A percentile compares a stretch with the other conserved stretches of the same genome.
Evolutionary conservation across 441 rosid genomes (phyloP).

Genomic region (Viola pubescens): DNA sequence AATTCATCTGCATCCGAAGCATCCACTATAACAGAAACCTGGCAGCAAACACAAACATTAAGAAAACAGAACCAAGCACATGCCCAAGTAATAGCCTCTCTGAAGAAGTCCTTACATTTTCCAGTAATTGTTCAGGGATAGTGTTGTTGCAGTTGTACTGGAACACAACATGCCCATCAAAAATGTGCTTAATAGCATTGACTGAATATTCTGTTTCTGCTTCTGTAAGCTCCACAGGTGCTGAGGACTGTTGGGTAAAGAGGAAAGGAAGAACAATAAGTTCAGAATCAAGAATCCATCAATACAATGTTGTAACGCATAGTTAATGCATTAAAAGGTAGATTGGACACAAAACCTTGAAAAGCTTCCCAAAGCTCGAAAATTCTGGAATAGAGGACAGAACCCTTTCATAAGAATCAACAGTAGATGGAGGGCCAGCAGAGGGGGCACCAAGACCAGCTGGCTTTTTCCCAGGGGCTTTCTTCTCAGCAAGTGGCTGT

Average conservation of each 20-base stretch:
- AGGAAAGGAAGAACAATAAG: neutral
- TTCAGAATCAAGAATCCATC: neutral
- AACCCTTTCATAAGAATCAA: constrained; percentile 69
- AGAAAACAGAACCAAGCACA: constrained; percentile 4
- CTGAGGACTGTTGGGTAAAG: constrained; percentile 50
- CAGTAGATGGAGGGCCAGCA: constrained; percentile 52
- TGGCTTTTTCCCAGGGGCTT: constrained; percentile 87
- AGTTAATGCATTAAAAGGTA: constrained; percentile 3
- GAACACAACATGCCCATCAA: constrained; percentile 74
- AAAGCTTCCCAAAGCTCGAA: constrained; percentile 67
- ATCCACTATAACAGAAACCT: constrained; percentile 85
- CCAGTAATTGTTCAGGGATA: constrained; percentile 85
- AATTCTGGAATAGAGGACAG: constrained; percentile 82
- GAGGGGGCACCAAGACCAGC: constrained; percentile 72
- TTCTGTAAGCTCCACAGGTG: constrained; percentile 94
- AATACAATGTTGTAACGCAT: constrained; percentile 1
- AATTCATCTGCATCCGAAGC: constrained; percentile 90
- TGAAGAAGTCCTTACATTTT: constrained; percentile 53
- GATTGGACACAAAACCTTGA: constrained; percentile 55
- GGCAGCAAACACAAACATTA: constrained; percentile 22
- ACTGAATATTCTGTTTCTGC: constrained; percentile 97
- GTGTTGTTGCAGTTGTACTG: constrained; percentile 98
- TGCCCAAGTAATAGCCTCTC: neutral
- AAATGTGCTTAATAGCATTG: constrained; percentile 90
- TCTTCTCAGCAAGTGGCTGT: constrained; percentile 86